Evolutionary conservation across 176 grass and related monocot genomes (phyloP).

Genomic region (Aegilops umbellulata): DNA sequence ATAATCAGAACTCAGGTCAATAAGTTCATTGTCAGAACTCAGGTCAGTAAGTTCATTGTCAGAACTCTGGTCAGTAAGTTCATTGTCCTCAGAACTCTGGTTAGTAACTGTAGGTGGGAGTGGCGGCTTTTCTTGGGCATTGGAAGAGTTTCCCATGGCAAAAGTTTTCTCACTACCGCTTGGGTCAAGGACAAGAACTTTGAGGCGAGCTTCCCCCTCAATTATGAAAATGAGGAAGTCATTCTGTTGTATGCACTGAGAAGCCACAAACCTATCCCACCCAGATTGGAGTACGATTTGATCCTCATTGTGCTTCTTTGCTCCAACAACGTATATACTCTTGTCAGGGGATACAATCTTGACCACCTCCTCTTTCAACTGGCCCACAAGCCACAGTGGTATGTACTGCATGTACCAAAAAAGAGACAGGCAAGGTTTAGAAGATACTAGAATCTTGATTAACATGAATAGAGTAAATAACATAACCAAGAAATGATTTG

Average conservation of each 20-base stretch:
- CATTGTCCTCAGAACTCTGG: too few species aligned
- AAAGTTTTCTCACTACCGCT: neutral
- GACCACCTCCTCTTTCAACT: neutral
- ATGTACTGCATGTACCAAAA: neutral
- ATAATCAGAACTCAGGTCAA: too few species aligned
- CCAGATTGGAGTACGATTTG: slow-evolving; percentile 2
- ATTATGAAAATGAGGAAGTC: neutral
- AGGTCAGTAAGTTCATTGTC: too few species aligned
- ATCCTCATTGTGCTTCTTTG: neutral
- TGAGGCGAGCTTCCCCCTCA: neutral
- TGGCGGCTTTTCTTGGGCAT: neutral
- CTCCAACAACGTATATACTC: neutral
- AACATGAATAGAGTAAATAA: neutral
- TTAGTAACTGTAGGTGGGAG: neutral
- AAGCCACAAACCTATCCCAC: neutral
- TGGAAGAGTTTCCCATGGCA: neutral
- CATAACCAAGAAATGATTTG: neutral
- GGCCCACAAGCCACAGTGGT: neutral
- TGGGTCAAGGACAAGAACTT: neutral
- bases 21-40: too few species aligned
- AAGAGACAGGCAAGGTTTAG: neutral
- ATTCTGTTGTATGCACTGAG: neutral
- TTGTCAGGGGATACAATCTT: neutral
- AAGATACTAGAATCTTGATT: neutral
- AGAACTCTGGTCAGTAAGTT: too few species aligned